Evolutionary conservation across 164 flowering plant species (phyloP).

Genomic region (Tetrastigma voinierianum): DNA sequence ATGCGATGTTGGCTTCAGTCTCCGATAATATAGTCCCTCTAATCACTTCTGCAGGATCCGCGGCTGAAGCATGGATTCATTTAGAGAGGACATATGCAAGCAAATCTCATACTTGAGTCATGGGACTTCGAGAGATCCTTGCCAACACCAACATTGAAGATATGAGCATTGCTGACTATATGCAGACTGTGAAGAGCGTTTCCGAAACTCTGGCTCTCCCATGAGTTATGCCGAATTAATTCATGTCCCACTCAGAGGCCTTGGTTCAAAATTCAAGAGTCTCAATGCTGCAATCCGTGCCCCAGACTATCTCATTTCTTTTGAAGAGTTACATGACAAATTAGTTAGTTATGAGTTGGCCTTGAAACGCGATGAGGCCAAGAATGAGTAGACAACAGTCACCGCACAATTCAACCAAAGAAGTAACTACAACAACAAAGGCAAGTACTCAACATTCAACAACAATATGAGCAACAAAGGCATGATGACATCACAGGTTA

Average conservation of each 20-base stretch:
- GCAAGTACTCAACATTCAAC: no score
- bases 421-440: no score
- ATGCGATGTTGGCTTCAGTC: no score
- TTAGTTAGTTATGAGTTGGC: background rate
- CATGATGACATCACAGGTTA: no score
- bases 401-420: no score
- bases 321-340: constrained; percentile 5
- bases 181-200: background rate
- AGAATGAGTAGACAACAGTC: no score
- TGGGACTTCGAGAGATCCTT: background rate
- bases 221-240: background rate
- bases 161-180: no score
- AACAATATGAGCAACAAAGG: no score
- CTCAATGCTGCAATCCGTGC: background rate
- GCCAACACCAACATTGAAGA: no score
- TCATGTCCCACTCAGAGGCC: background rate
- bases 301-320: background rate
- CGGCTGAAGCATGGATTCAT: no score
- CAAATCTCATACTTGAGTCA: constrained; percentile 3
- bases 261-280: constrained; percentile 1
- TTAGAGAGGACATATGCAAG: constrained; percentile 3
- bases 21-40: no score
- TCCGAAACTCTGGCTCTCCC: background rate
- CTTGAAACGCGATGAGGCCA: background rate
- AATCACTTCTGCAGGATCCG: no score